Conservation (phyloP, 164 flowering plant genomes). For the Aristolochia fimbriata region DNA sequence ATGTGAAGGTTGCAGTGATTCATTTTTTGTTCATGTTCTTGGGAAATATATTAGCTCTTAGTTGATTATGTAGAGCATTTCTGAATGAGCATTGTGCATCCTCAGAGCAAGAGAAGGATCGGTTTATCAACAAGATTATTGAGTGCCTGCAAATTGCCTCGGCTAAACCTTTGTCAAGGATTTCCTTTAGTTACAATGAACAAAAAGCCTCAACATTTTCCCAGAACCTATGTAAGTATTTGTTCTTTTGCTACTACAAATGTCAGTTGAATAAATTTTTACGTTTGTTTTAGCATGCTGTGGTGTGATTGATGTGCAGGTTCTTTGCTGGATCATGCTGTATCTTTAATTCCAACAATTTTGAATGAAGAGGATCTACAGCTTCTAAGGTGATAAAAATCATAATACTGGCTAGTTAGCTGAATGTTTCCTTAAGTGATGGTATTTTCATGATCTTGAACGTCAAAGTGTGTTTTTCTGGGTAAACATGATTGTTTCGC, state of each 20-base stretch:
- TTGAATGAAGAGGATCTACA: slow-evolving; percentile 82
- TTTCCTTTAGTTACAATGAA: slow-evolving; percentile 24
- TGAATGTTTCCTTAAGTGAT: no score
- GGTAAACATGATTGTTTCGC: no score
- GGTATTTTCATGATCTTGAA: no score
- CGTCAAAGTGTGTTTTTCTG: no score
- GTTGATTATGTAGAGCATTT: neutral
- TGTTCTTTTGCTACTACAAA: neutral
- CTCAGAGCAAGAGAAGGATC: slow-evolving; percentile 83
- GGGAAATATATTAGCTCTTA: neutral
- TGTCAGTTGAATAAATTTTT: no score
- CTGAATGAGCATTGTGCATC: slow-evolving; percentile 10
- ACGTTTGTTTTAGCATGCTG: no score
- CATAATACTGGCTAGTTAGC: no score
- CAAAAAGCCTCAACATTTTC: slow-evolving; percentile 40
- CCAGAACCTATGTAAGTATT: slow-evolving; percentile 53
- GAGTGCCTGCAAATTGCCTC: slow-evolving; percentile 47
- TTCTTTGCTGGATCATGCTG: slow-evolving; percentile 75
- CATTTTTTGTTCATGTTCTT: neutral
- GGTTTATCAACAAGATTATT: slow-evolving; percentile 62
- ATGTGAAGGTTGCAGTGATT: slow-evolving; percentile 56
- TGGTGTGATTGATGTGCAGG: slow-evolving; percentile 36
- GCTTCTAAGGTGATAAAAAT: slow-evolving; percentile 54
- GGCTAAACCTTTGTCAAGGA: slow-evolving; percentile 29
- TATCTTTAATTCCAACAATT: slow-evolving; percentile 64